Base-by-base conservation (phyloP, 305 asterid genomes). In the Euphrasia arctica region DNA sequence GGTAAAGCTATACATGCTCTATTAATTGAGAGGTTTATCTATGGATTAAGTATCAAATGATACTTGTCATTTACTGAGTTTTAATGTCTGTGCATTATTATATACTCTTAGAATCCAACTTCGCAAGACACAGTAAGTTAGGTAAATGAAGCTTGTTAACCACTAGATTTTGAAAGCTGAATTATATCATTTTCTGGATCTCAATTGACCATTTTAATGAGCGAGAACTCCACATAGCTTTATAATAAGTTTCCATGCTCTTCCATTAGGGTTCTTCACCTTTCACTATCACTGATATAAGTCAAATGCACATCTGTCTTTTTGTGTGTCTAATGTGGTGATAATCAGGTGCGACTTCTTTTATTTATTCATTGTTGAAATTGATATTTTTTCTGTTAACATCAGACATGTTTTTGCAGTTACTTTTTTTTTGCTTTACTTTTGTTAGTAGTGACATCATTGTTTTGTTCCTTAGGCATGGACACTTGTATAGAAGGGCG, bases 1-100 rank as follows among this genome's bases (percentile, higher is more conserved):
- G 96, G 98, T 91, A 80, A 27, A 49, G 28, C 0, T 58, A 50
- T 57, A 51, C 32, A 36, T 43, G 61, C 49, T 68, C 45, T 34
- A 32, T 65, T 11, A 36, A 58, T 60, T 34, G 34, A 54, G 66
- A 68, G 51, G 51, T 69, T 42, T 11, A 22, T 63, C 61, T 54
- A 18, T 36, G 62, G 64, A 58, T 58, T 61, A 27, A 29, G 70
- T 62, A 68, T 68, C 45, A 41, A 5, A 39, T 52, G 28, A 28
- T 59, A 45, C 43, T 67, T 51, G 54, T 18, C 22, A 7, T 8
- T 58, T 48, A 60, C 13, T 18, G 64, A 39, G 66, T 51, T 43
- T 50, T 70, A 65, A 49, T 31, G 55, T 47, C 15, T 31, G 42
- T 50, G 52, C 32, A 65, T 27, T 56, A 41, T 43, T 54, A 25